These are phyloP conservation scores for Evansstolkia leycettana DNA, from an alignment of 495 filamentous ascomycete genomes.

Conservation along the genomic window DNA sequence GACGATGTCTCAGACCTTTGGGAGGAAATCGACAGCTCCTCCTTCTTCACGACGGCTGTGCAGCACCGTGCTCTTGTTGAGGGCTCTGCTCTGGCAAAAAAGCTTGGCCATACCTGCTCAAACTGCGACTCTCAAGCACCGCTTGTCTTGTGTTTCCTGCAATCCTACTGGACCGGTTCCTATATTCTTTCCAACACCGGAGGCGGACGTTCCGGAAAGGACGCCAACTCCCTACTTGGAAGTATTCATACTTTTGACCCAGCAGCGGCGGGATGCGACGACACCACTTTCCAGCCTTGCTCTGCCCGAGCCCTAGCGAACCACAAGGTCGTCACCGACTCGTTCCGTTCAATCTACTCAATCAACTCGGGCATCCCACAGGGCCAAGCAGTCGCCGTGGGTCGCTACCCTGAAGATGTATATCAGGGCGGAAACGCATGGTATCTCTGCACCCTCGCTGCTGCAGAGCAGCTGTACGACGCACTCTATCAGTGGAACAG, in stretches of 20 bases:
- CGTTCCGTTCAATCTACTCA: conserved; percentile 34
- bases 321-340: conserved; percentile 34
- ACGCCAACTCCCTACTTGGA: conserved; percentile 44
- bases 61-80: conserved; percentile 48
- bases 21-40: conserved; percentile 53
- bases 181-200: conserved; percentile 40
- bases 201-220: conserved; percentile 38
- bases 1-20: conserved; percentile 37
- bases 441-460: conserved; percentile 48
- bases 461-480: conserved; percentile 50
- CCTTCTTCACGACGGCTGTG: conserved; percentile 47
- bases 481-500: conserved; percentile 46
- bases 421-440: conserved; percentile 54
- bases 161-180: conserved; percentile 48
- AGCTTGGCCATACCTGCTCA: conserved; percentile 25
- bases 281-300: conserved; percentile 36
- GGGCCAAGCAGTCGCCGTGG: conserved; percentile 40
- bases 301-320: conserved; percentile 32
- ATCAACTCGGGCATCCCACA: conserved; percentile 19
- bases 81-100: conserved; percentile 42
- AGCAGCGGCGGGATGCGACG: conserved; percentile 28
- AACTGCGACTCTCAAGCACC: conserved; percentile 43
- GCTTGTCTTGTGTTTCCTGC: conserved; percentile 45
- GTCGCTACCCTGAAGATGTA: conserved; percentile 51
- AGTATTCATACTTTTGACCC: conserved; percentile 51